These are phyloP conservation scores for Teunomyces gatunensis DNA, from an alignment of 805 yeast species.

Conservation along the genomic window DNA sequence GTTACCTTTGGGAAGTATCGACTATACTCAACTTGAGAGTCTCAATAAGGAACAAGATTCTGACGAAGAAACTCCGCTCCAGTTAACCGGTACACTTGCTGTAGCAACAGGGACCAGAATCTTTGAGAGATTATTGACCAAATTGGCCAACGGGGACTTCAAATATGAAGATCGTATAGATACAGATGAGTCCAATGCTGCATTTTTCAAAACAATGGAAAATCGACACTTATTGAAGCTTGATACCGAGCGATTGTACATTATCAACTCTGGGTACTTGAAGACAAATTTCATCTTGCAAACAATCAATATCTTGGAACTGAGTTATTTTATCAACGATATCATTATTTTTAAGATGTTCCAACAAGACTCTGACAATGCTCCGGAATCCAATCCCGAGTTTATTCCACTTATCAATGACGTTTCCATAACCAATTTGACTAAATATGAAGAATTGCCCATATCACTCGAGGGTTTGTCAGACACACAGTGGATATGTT, in stretches of 20 bases:
- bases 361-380: background rate
- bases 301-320: conserved; percentile 21
- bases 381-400: background rate
- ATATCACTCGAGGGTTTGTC: conserved; percentile 9
- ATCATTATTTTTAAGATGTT: conserved; percentile 31
- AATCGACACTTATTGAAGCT: conserved; percentile 5
- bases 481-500: conserved; percentile 27
- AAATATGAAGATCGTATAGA: conserved; percentile 1
- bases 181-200: conserved; percentile 1
- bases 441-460: conserved; percentile 18
- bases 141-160: conserved; percentile 10
- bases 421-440: conserved; percentile 6
- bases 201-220: conserved; percentile 7
- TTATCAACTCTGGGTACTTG: conserved; percentile 34
- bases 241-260: conserved; percentile 21
- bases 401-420: background rate
- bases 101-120: conserved; percentile 4
- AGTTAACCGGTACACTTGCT: background rate
- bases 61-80: background rate
- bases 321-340: conserved; percentile 20
- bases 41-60: background rate
- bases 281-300: conserved; percentile 29
- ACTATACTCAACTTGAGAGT: conserved; percentile 3
- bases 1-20: conserved; percentile 16
- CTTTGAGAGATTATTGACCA: conserved; percentile 12